A percentile compares a stretch with the other conserved stretches of the same genome.
These are phyloP conservation scores for Globisporangium radiosum DNA, from an alignment of 352 stramenopile genomes.

Conservation along the genomic window DNA sequence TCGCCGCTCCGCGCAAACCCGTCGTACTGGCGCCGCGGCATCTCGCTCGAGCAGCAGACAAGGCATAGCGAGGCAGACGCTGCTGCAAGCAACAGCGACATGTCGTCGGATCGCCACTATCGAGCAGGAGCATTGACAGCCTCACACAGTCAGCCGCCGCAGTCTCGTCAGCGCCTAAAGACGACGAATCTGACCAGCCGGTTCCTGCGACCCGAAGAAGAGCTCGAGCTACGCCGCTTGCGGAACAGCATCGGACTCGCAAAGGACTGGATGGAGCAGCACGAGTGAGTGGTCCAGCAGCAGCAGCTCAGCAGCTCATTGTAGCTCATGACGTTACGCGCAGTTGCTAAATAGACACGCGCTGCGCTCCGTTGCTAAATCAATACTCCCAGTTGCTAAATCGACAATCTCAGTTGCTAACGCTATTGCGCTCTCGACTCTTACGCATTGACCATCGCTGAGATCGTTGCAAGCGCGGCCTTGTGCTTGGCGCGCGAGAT, in stretches of 20 bases:
- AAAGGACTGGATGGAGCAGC: slow-evolving; percentile 58
- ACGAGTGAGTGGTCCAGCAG: slow-evolving; percentile 3
- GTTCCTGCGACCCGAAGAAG: slow-evolving; percentile 58
- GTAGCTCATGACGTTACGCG: too few relatives aligned
- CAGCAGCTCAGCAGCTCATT: neutral
- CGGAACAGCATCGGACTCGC: slow-evolving; percentile 55
- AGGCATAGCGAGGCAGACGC: neutral
- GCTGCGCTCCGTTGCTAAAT: neutral
- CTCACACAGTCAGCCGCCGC: too few relatives aligned
- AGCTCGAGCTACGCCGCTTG: slow-evolving; percentile 38
- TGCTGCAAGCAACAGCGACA: neutral
- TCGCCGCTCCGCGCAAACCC: slow-evolving; percentile 37
- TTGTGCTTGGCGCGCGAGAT: slow-evolving; percentile 78
- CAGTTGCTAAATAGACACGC: neutral
- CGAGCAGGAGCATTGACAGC: too few relatives aligned
- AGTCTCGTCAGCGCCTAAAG: neutral
- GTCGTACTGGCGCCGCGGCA: slow-evolving; percentile 50
- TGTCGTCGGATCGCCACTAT: neutral
- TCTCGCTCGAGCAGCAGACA: slow-evolving; percentile 33
- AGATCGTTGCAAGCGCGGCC: slow-evolving; percentile 63
- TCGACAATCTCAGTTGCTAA: slow-evolving; percentile 14
- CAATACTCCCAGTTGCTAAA: slow-evolving; percentile 23
- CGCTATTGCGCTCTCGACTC: slow-evolving; percentile 6
- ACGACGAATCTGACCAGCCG: slow-evolving; percentile 15
- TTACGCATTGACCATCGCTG: slow-evolving; percentile 80